Evolutionary conservation across 2,329 filamentous ascomycete genomes (phyloP).

Genomic region (Harringtonia aguacate): DNA sequence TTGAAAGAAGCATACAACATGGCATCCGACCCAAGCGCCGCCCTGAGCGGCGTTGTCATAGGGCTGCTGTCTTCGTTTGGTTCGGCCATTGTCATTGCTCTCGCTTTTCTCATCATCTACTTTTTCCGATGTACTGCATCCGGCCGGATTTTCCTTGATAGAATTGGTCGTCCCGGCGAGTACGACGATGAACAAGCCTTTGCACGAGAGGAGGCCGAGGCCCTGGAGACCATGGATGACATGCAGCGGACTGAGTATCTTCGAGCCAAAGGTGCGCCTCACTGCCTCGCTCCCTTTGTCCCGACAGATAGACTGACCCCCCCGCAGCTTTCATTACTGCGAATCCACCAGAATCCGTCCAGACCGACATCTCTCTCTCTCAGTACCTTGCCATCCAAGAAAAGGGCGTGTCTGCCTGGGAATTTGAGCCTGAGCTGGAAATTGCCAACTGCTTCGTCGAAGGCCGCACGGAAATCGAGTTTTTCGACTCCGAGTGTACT

Average conservation of each 20-base stretch:
- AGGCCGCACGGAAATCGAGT: constrained; percentile 91
- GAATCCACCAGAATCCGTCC: constrained; percentile 88
- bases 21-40: constrained; percentile 9
- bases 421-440: constrained; percentile 97
- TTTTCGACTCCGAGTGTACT: constrained; percentile 95
- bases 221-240: constrained; percentile 91
- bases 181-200: constrained; percentile 98
- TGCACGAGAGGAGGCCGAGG: constrained; percentile 85
- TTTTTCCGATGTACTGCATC: constrained; percentile 86
- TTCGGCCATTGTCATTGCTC: constrained; percentile 72
- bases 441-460: constrained; percentile 99
- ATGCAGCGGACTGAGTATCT: constrained; percentile 82
- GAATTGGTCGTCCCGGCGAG: constrained; percentile 85
- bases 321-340: constrained; percentile 75
- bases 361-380: constrained; percentile 94
- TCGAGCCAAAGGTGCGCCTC: constrained; percentile 73
- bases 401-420: constrained; percentile 98
- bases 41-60: constrained; percentile 73
- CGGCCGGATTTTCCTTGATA: constrained; percentile 85
- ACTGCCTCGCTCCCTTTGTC: not conserved
- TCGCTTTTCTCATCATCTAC: constrained; percentile 75
- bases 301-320: not conserved
- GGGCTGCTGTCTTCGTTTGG: constrained; percentile 91
- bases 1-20: not conserved
- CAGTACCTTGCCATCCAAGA: constrained; percentile 98